Evolutionary conservation across 306 rosid species (phyloP), one percentile per base, ranked within the genome.

Genomic region (Dryas octopetala): DNA sequence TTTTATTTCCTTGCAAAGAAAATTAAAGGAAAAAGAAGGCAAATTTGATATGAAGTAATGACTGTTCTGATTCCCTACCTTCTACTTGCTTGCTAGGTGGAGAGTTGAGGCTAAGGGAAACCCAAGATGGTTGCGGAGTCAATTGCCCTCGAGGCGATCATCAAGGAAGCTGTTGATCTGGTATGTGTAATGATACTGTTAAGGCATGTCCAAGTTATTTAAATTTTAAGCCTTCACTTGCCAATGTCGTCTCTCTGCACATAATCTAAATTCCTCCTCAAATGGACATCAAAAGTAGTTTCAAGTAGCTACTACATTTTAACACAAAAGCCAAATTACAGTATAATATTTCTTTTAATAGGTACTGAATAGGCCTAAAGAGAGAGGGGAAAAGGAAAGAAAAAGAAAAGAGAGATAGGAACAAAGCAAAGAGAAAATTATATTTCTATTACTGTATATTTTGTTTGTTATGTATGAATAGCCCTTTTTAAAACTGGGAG

Each of bases 101-200:
- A 80, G 41, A 44, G 64, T 12, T 54, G 66, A 73, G 53, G 65
- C 64, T 19, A 40, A 41, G 54, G 78, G 76, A 63, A 78, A 54
- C 55, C 79, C 48, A 83, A 71, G 79, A 86, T 84, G 90, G 84
- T 23, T 45, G 86, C 66, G n/a, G 78, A 75, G 16, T 54, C 86
- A 0, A 43, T 43, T 74, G 81, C 68, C 23, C 93, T 91, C 68
- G 93, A 91, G 45, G 90, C 82, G 9, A 79, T 91, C 74, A 81
- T 78, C 44, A 85, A 81, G 79, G 93, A 91, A 81, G 85, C 83
- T 19, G 87, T 89, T 81, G 94, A 87, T 84, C 83, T 91, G 89
- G 94, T 91, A 82, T 66, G 89, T 67, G 48, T 38, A 57, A 1
- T 52, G 41, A 45, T 53, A 16, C 50, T 15, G 68, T 14, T 41